These are phyloP conservation scores for Monosporozyma yasuniensis DNA, from an alignment of 805 yeast species.

Conservation along the genomic window DNA sequence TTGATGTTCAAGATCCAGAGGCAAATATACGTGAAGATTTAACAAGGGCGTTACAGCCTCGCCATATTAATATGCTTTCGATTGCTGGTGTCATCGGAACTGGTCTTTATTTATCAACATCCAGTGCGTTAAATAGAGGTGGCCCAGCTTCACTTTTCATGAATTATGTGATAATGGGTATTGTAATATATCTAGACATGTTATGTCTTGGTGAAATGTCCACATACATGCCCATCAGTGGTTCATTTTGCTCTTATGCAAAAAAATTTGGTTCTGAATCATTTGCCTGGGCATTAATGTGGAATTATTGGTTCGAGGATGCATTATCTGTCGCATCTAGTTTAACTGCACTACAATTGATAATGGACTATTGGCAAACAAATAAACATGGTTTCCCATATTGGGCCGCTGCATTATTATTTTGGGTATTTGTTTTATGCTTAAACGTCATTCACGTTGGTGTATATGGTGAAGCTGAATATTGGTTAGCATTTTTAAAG, in stretches of 20 bases:
- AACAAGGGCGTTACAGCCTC: constrained; percentile 35
- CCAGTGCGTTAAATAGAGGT: constrained; percentile 40
- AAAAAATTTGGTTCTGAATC: constrained; percentile 57
- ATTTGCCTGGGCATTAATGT: constrained; percentile 61
- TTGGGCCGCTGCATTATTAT: constrained; percentile 44
- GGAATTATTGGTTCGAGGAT: constrained; percentile 61
- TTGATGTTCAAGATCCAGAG: constrained; percentile 6
- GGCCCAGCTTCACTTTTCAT: constrained; percentile 47
- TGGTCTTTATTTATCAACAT: constrained; percentile 50
- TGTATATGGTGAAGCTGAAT: constrained; percentile 57
- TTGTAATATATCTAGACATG: constrained; percentile 45
- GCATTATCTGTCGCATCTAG: constrained; percentile 56
- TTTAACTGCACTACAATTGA: constrained; percentile 49
- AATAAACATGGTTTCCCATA: constrained; percentile 31
- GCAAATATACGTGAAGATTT: constrained; percentile 10
- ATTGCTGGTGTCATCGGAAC: constrained; percentile 73
- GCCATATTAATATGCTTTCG: constrained; percentile 74
- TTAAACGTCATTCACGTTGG: constrained; percentile 42
- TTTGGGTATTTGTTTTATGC: constrained; percentile 42
- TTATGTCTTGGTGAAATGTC: constrained; percentile 49
- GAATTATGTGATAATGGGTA: constrained; percentile 41
- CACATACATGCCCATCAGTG: constrained; percentile 44
- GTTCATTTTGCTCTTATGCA: constrained; percentile 50
- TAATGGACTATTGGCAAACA: constrained; percentile 41
- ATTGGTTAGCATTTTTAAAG: constrained; percentile 48